phyloP scores from a whole-genome alignment of 805 yeast genomes.

The Candida lessepsii region DNA sequence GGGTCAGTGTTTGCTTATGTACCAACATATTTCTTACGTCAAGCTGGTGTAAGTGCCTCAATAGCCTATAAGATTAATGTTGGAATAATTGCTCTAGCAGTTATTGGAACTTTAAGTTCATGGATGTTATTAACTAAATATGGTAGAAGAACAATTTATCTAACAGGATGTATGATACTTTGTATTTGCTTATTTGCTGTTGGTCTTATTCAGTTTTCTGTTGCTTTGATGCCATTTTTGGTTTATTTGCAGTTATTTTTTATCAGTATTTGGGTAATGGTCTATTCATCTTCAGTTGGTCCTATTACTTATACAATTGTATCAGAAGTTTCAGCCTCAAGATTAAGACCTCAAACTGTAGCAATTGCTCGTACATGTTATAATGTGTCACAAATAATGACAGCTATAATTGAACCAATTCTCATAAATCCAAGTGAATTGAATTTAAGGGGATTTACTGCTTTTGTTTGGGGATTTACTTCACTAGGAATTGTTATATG shows the following conservation, averaged over 20 bases:
- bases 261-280: conserved; percentile 42
- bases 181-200: conserved; percentile 31
- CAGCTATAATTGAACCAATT: conserved; percentile 25
- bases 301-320: conserved; percentile 39
- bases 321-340: conserved; percentile 38
- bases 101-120: conserved; percentile 40
- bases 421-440: conserved; percentile 38
- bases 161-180: conserved; percentile 35
- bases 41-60: conserved; percentile 44
- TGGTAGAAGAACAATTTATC: conserved; percentile 40
- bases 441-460: conserved; percentile 41
- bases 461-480: conserved; percentile 38
- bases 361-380: conserved; percentile 27
- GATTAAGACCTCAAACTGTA: conserved; percentile 38
- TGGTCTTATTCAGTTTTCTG: conserved; percentile 25
- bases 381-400: conserved; percentile 26
- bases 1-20: conserved; percentile 47
- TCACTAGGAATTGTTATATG: conserved; percentile 28
- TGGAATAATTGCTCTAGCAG: conserved; percentile 42
- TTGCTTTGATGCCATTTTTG: conserved; percentile 15
- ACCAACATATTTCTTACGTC: conserved; percentile 48
- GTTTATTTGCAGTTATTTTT: conserved; percentile 47
- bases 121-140: conserved; percentile 39
- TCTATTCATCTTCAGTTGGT: conserved; percentile 42
- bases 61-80: conserved; percentile 46